Conservation (phyloP, 2,329 filamentous ascomycete species). For the Colletotrichum gloeosporioides region DNA sequence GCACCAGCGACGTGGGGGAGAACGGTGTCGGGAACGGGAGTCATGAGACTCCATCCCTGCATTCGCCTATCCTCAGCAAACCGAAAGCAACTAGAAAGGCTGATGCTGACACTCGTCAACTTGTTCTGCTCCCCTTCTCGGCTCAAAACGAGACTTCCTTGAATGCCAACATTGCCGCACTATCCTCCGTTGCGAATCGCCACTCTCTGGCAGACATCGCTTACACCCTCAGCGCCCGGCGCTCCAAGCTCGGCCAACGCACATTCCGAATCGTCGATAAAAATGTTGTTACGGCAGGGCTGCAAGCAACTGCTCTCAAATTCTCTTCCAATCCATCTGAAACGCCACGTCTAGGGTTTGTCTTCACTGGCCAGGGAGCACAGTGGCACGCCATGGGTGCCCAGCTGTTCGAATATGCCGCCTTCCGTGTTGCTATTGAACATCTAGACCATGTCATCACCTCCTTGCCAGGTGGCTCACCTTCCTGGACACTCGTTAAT, state of each 20-base stretch:
- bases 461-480: neutral
- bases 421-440: rapidly evolving
- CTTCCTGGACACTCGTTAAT: rapidly evolving
- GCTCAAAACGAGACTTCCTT: conserved; percentile 25
- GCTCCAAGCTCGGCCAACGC: neutral
- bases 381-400: neutral
- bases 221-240: neutral
- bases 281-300: neutral
- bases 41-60: neutral
- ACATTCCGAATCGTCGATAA: neutral
- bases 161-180: conserved; percentile 17
- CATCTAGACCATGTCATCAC: rapidly evolving
- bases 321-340: neutral
- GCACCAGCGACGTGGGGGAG: neutral
- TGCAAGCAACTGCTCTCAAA: neutral
- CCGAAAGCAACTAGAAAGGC: neutral
- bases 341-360: neutral
- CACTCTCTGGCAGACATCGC: neutral
- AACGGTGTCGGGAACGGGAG: neutral
- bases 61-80: neutral
- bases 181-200: neutral
- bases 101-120: conserved; percentile 19
- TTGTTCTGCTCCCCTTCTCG: conserved; percentile 27
- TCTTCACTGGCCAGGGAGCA: neutral
- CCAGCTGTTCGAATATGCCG: neutral